Conservation (phyloP, 306 rosid genomes). For the Morella rubra region DNA sequence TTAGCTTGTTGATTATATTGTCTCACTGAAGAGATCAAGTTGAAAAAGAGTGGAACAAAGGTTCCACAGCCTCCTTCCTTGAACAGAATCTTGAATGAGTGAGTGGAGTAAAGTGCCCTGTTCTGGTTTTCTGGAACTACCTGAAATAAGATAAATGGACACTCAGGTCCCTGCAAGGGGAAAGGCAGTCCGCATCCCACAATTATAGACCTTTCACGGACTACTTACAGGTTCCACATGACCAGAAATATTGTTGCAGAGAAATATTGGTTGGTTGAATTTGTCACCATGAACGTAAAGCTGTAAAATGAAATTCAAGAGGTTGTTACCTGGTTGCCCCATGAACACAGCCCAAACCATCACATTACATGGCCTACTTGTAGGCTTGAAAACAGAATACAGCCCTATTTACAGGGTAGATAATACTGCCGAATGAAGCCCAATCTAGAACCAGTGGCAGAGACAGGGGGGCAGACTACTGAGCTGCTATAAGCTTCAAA, state of each 20-base stretch:
- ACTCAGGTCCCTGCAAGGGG: not conserved
- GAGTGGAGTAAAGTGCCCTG: constrained; percentile 77
- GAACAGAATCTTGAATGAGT: constrained; percentile 85
- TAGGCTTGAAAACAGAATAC: not conserved
- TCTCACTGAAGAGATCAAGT: constrained; percentile 82
- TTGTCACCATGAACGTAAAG: constrained; percentile 73
- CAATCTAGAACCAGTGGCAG: not conserved
- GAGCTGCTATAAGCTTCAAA: too few species aligned
- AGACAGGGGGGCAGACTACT: too few species aligned
- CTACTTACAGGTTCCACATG: constrained; percentile 87
- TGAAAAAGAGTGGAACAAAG: constrained; percentile 90
- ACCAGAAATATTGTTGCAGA: constrained; percentile 96
- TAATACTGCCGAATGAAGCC: not conserved
- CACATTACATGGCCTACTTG: not conserved
- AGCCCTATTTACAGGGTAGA: not conserved
- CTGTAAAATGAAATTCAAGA: constrained; percentile 48
- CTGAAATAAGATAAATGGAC: constrained; percentile 31
- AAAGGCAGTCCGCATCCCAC: not conserved
- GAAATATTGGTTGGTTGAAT: constrained; percentile 93
- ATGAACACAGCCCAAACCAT: not conserved
- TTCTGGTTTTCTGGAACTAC: constrained; percentile 83
- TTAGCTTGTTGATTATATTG: constrained; percentile 57
- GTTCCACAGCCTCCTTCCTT: constrained; percentile 99
- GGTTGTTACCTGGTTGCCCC: not conserved
- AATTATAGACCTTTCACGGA: constrained; percentile 1